These are phyloP conservation scores for Sugiyamaella grinbergsii DNA, from an alignment of 1,139 yeast species.

Conservation along the genomic window DNA sequence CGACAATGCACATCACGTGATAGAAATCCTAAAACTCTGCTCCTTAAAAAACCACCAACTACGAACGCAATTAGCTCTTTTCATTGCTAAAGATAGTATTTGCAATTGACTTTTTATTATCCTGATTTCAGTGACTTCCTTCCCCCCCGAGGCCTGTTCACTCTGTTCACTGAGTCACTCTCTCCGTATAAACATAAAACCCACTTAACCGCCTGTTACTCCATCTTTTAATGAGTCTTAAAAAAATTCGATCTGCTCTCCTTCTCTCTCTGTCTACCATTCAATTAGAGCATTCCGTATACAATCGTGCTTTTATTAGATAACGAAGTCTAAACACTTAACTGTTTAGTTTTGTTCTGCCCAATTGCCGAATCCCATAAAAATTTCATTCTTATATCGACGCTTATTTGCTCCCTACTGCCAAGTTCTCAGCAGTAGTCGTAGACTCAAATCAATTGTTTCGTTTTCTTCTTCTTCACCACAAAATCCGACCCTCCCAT, in stretches of 20 bases:
- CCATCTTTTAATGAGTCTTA: slow-evolving; percentile 10
- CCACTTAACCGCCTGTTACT: not conserved
- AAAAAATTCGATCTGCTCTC: slow-evolving; percentile 14
- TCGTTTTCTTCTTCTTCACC: not conserved
- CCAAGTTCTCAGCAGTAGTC: slow-evolving; percentile 9
- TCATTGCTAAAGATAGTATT: too few species aligned
- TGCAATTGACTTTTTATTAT: too few species aligned
- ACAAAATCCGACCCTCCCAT: too few species aligned
- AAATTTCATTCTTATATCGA: slow-evolving; percentile 10
- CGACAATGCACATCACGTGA: too few species aligned
- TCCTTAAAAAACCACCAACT: too few species aligned
- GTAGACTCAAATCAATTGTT: not conserved
- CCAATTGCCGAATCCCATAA: slow-evolving; percentile 4
- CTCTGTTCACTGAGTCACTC: not conserved
- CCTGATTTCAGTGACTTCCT: too few species aligned
- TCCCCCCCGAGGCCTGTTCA: too few species aligned
- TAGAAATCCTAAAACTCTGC: too few species aligned
- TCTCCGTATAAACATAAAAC: too few species aligned
- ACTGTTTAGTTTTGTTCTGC: not conserved
- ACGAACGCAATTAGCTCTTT: too few species aligned
- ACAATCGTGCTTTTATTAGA: not conserved
- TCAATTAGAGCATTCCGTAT: not conserved
- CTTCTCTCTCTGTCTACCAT: not conserved
- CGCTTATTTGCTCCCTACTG: slow-evolving; percentile 8
- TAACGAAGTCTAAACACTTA: not conserved